Base-by-base conservation (phyloP, 148 eudicot genomes). In the Persicaria tinctoria region DNA sequence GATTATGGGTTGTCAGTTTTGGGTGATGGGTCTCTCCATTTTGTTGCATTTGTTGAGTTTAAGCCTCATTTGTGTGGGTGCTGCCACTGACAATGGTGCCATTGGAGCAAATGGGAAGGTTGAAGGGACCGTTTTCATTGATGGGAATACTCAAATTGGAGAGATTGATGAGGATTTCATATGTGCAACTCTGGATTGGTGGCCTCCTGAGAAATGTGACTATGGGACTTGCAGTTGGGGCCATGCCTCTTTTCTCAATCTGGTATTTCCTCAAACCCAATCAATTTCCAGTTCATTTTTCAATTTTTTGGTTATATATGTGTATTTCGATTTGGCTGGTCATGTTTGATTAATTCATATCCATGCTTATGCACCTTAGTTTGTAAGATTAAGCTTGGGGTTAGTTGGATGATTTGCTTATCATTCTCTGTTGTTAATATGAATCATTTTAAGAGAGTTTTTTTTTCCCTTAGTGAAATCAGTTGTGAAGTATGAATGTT, bases 201-300 rank as follows among this genome's bases (percentile, higher is more conserved):
- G 98, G 98, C 98, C 98, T 53, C 91, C 93, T 86, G 85, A 91
- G 78, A 94, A 91, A 78, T 94, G 98, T 86, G 97, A 94, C 71
- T 94, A 94, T 87, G 96, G 96, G 8, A 87, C 89, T 81, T 94
- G 98, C 73, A 75, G 86, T 74, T 94, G 98, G 97, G 97, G 50
- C 60, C 87, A 83, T 70, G 88, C 97, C 86, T 94, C 98, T 78
- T 83, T 94, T 8, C 90, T 94, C 72, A 91, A 94, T 84, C 78
- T 91, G 92, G 98, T 94, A 78, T 72, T 50, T 20, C 70, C 54
- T 13, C 6, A 17, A 17, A 8, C 3, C 12, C 10, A 8, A 8
- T 8, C 4, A 13, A 8, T 51, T 62, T 49, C 56, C 7, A 74
- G 18, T 17, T 20, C 68, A 2, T 51, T 46, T 73, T 49, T 5